phyloP scores from a whole-genome alignment of 164 flowering plant genomes.

The Kingdonia uniflora region DNA sequence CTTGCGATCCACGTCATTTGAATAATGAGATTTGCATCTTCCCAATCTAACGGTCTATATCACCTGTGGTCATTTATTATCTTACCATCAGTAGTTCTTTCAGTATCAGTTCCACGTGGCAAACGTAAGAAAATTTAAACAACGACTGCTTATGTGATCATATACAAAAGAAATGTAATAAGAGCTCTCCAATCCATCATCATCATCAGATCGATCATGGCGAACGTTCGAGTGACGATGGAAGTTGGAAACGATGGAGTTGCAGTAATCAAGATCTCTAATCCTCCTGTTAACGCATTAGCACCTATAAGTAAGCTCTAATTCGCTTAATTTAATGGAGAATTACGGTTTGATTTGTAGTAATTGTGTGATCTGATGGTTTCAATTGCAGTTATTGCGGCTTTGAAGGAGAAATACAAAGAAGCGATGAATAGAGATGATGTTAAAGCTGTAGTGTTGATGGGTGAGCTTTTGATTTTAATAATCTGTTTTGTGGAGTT shows the following conservation, averaged over 20 bases:
- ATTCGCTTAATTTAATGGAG: conserved; percentile 1
- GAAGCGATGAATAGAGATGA: conserved; percentile 65
- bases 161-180: too few relatives aligned
- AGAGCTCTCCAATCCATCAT: too few relatives aligned
- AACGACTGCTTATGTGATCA: too few relatives aligned
- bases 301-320: conserved; percentile 36
- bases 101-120: too few relatives aligned
- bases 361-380: conserved; percentile 1
- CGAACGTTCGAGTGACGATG: conserved; percentile 32
- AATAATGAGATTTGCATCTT: too few relatives aligned
- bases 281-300: conserved; percentile 85
- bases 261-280: conserved; percentile 62
- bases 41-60: too few relatives aligned
- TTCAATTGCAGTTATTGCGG: conserved; percentile 38
- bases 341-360: background rate
- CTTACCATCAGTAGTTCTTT: too few relatives aligned
- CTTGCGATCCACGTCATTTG: too few relatives aligned
- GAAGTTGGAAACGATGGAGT: conserved; percentile 81
- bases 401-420: conserved; percentile 45
- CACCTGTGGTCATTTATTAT: too few relatives aligned
- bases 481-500: too few relatives aligned
- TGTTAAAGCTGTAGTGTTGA: conserved; percentile 71
- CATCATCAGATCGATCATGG: too few relatives aligned
- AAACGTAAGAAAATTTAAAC: too few relatives aligned
- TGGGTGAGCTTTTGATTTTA: conserved; percentile 26